phyloP scores from a whole-genome alignment of 192 early-diverging fungal genomes.

The Paraglomus occultum region DNA sequence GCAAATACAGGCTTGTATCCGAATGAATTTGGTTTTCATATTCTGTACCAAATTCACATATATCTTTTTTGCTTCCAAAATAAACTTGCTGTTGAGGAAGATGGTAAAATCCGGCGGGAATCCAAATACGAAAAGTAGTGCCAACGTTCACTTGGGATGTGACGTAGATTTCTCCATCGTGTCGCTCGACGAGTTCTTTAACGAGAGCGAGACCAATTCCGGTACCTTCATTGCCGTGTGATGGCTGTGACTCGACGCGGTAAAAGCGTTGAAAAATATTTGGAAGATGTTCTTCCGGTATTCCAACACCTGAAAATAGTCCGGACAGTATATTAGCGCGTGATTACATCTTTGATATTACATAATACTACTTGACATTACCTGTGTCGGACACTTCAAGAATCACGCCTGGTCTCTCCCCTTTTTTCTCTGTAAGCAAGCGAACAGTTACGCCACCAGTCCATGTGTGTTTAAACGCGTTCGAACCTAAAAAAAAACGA shows the following conservation, averaged over 20 bases:
- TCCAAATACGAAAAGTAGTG: constrained; percentile 45
- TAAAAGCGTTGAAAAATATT: constrained; percentile 59
- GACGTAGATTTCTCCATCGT: constrained; percentile 47
- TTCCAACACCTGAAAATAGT: constrained; percentile 43
- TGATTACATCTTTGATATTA: not conserved
- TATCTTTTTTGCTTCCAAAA: no score
- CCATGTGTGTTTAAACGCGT: constrained; percentile 50
- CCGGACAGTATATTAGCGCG: no score
- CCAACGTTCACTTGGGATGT: constrained; percentile 42
- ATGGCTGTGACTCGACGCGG: constrained; percentile 48
- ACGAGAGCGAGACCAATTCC: constrained; percentile 59
- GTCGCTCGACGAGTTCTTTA: constrained; percentile 52
- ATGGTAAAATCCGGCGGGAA: constrained; percentile 49
- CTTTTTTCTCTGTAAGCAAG: constrained; percentile 41
- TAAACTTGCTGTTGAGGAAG: constrained; percentile 13
- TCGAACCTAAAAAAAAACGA: no score
- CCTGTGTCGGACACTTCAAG: constrained; percentile 37
- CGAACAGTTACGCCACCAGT: constrained; percentile 46
- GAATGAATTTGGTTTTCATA: no score
- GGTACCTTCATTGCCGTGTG: constrained; percentile 54
- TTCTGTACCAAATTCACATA: no score
- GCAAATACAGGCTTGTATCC: no score
- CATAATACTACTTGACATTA: not conserved
- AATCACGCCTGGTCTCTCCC: constrained; percentile 36
- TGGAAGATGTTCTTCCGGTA: constrained; percentile 44